Conservation (phyloP, 78 protist genomes). For the Cavenderia fasciculata region DNA sequence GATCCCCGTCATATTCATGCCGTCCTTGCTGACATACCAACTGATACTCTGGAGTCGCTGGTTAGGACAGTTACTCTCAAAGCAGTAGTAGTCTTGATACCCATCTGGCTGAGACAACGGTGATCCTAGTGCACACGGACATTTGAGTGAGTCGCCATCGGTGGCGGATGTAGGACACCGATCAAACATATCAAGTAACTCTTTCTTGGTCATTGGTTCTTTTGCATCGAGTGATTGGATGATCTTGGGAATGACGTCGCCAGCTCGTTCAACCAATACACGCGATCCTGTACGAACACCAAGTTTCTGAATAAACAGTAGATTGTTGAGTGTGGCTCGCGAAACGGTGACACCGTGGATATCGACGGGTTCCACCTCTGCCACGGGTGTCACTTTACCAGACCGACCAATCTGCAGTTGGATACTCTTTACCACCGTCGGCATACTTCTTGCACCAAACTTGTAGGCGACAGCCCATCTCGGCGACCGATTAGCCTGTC, state of each 20-base stretch:
- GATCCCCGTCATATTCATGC: conserved; percentile 60
- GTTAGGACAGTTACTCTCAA: conserved; percentile 6
- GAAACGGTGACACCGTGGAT: conserved; percentile 62
- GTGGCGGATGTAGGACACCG: neutral
- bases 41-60: neutral
- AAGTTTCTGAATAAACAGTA: conserved; percentile 12
- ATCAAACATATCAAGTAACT: neutral
- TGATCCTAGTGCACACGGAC: conserved; percentile 40
- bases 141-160: neutral
- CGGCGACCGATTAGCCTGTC: conserved; percentile 51
- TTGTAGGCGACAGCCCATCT: conserved; percentile 82
- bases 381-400: conserved; percentile 71
- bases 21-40: conserved; percentile 53
- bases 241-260: conserved; percentile 62
- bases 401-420: conserved; percentile 54
- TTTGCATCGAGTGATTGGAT: neutral
- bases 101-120: neutral
- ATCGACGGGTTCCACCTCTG: conserved; percentile 30
- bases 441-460: conserved; percentile 5
- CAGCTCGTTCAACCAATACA: conserved; percentile 48
- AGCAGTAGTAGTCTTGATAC: conserved; percentile 35
- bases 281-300: neutral
- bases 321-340: conserved; percentile 66
- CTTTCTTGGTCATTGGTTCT: neutral
- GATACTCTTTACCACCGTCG: neutral